phyloP scores from a whole-genome alignment of 257 asterid species.

The Mentha longifolia region DNA sequence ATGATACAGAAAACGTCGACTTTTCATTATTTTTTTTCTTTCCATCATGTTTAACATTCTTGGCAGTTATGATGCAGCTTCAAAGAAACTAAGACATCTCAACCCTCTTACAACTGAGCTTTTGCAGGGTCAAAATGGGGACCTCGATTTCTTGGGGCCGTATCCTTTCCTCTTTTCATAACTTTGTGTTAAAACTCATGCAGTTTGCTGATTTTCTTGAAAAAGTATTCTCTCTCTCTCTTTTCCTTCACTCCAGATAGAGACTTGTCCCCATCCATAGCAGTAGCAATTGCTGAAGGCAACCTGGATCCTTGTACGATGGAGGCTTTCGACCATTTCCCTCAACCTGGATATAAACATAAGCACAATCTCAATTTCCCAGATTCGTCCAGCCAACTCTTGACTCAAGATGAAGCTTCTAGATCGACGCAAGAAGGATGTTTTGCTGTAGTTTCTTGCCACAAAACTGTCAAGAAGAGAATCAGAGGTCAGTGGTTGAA shows the following conservation, averaged over 20 bases:
- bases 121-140: slow-evolving; percentile 47
- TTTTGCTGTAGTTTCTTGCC: slow-evolving; percentile 45
- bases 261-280: slow-evolving; percentile 61
- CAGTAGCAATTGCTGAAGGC: slow-evolving; percentile 74
- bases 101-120: slow-evolving; percentile 67
- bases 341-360: slow-evolving; percentile 27
- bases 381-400: slow-evolving; percentile 34
- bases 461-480: slow-evolving; percentile 47
- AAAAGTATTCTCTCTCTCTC: background rate
- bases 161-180: slow-evolving; percentile 55
- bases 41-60: background rate
- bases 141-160: slow-evolving; percentile 85
- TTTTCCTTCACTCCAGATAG: slow-evolving; percentile 54
- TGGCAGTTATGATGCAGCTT: slow-evolving; percentile 70
- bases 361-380: slow-evolving; percentile 23
- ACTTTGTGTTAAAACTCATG: background rate
- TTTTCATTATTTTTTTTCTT: slow-evolving; percentile 13
- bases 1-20: slow-evolving; percentile 29
- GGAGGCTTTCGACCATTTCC: slow-evolving; percentile 65
- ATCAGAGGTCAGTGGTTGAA: slow-evolving; percentile 43
- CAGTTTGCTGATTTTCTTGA: background rate
- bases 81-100: slow-evolving; percentile 65
- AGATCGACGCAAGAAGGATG: slow-evolving; percentile 47
- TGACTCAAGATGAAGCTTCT: slow-evolving; percentile 38
- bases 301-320: slow-evolving; percentile 70